A percentile compares a stretch with the other conserved stretches of the same genome.
phyloP scores from a whole-genome alignment of 169 alveolate species.

The Eimeria falciformis region DNA sequence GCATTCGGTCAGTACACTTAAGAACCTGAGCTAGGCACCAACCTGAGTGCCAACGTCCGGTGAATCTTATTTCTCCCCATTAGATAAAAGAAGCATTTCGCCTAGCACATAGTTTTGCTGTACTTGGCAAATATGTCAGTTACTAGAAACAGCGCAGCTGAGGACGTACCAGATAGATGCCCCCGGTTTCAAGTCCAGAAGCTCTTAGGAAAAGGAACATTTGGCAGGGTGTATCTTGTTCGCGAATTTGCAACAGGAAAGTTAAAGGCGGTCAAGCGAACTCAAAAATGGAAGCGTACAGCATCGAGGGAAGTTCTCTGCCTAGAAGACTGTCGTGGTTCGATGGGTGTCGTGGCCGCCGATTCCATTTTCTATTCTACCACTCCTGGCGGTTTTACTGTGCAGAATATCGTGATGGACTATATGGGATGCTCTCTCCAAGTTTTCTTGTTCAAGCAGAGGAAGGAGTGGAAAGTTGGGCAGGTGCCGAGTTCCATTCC shows the following conservation, averaged over 20 bases:
- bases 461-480: neutral
- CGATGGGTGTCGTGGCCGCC: conserved; percentile 25
- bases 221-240: conserved; percentile 50
- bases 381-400: conserved; percentile 51
- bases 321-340: conserved; percentile 31
- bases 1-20: no score
- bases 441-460: neutral
- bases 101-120: neutral
- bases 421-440: conserved; percentile 29
- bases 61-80: no score
- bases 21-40: no score
- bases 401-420: conserved; percentile 63
- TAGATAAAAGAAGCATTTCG: no score
- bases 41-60: no score
- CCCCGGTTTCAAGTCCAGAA: conserved; percentile 29
- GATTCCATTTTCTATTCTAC: conserved; percentile 8
- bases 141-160: neutral
- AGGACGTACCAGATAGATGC: neutral
- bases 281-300: conserved; percentile 51
- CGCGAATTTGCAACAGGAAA: neutral
- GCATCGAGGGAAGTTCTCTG: conserved; percentile 52
- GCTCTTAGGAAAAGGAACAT: conserved; percentile 48
- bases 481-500: neutral
- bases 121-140: neutral
- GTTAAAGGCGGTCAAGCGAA: conserved; percentile 17